Percentiles rank a stretch among this genome's conserved stretches.
These are phyloP conservation scores for Pleodorina starrii DNA, from an alignment of 139 green algal species.

Conservation along the genomic window DNA sequence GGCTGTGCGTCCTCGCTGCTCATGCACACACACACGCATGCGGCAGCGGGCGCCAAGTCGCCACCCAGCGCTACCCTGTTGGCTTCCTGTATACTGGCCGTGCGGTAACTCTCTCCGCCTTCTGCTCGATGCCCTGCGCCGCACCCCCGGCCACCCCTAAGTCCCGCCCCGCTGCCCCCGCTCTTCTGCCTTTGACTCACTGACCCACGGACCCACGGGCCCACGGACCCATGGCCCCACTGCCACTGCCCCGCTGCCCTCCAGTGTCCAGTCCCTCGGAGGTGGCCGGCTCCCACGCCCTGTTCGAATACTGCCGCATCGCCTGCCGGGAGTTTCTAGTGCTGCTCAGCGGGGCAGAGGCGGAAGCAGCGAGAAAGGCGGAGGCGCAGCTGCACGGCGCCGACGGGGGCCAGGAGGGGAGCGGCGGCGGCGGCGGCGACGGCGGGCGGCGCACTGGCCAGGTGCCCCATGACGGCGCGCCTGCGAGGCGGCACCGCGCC, in stretches of 20 bases:
- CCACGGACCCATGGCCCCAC: neutral
- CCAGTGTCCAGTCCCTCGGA: neutral
- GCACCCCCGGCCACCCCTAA: neutral
- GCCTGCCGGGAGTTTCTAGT: constrained; percentile 42
- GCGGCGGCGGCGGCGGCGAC: neutral
- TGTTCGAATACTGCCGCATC: constrained; percentile 44
- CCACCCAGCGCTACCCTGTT: too few species aligned
- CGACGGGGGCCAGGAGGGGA: neutral
- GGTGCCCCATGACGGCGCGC: too few species aligned
- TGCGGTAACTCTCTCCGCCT: too few species aligned
- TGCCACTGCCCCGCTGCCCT: neutral
- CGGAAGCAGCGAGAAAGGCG: constrained; percentile 15
- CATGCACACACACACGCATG: too few species aligned
- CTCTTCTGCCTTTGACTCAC: too few species aligned
- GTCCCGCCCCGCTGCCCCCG: neutral
- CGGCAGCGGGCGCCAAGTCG: too few species aligned
- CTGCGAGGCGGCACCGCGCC: too few species aligned
- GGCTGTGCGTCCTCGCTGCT: too few species aligned
- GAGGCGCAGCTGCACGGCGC: neutral
- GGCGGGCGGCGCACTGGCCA: neutral
- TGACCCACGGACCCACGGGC: too few species aligned
- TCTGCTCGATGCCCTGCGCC: neutral
- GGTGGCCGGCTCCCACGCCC: neutral
- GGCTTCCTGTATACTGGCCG: too few species aligned
- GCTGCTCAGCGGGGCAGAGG: constrained; percentile 5